Percentiles rank a stretch among this genome's conserved stretches.
Evolutionary conservation across 257 asterid genomes (phyloP).

Genomic region (Mentha longifolia): DNA sequence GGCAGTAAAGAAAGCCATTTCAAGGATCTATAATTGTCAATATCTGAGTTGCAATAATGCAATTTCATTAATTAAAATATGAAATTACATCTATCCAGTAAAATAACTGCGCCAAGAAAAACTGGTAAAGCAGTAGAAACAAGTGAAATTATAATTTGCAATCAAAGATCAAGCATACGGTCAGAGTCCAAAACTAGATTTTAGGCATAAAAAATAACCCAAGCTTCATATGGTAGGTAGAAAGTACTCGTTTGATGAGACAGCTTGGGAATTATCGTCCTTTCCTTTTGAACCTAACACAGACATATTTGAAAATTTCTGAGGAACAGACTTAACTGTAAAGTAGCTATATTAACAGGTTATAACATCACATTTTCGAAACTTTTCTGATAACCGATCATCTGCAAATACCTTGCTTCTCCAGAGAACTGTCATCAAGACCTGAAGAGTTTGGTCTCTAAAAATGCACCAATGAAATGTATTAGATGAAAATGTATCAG

Average conservation of each 20-base stretch:
- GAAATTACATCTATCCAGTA: constrained; percentile 7
- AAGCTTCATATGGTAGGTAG: constrained; percentile 34
- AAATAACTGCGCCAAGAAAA: constrained; percentile 14
- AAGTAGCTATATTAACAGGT: neutral
- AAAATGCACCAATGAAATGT: constrained; percentile 31
- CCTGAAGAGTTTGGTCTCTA: constrained; percentile 45
- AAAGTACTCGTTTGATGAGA: constrained; percentile 55
- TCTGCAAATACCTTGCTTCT: constrained; percentile 43
- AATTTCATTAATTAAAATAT: constrained; percentile 11
- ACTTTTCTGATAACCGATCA: constrained; percentile 10
- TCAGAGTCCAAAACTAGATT: constrained; percentile 1
- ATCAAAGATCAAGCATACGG: constrained; percentile 11
- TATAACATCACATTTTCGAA: constrained; percentile 12
- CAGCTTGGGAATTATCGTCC: constrained; percentile 42
- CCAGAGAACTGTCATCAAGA: constrained; percentile 36
- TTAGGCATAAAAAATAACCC: constrained; percentile 12
- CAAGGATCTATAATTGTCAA: no score
- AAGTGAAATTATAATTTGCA: constrained; percentile 4
- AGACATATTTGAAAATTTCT: constrained; percentile 25
- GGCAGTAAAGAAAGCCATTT: neutral
- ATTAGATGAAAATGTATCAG: constrained; percentile 13
- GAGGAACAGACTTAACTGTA: constrained; percentile 17
- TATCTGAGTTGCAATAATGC: constrained; percentile 4
- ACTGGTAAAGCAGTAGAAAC: constrained; percentile 17
- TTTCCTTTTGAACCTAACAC: constrained; percentile 53